phyloP scores from a whole-genome alignment of 192 early-diverging fungal species.

The Podila clonocystis region DNA sequence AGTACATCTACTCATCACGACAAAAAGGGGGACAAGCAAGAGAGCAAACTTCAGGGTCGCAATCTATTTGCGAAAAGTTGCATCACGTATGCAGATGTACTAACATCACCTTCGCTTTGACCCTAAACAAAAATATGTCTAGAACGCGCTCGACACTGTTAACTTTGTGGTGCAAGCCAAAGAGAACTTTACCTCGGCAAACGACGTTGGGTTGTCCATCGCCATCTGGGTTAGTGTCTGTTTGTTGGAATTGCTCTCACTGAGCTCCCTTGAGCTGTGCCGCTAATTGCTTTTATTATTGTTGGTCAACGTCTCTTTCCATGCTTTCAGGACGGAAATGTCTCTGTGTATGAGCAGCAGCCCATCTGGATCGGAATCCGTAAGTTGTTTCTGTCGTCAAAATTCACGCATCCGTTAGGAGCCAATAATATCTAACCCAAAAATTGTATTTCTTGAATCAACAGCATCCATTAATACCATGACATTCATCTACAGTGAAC shows the following conservation, averaged over 20 bases:
- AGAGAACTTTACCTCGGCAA: neutral
- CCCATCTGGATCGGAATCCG: constrained; percentile 24
- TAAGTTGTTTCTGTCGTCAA: neutral
- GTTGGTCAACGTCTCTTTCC: neutral
- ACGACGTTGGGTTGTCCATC: constrained; percentile 13
- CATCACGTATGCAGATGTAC: too few relatives aligned
- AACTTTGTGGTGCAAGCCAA: constrained; percentile 12
- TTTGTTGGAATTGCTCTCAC: neutral
- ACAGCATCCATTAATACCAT: constrained; percentile 41
- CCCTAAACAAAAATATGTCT: neutral
- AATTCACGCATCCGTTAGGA: neutral
- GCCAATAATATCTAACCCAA: neutral
- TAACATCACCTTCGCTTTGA: neutral
- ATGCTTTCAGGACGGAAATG: constrained; percentile 12
- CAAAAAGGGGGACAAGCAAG: too few relatives aligned
- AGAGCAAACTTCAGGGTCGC: too few relatives aligned
- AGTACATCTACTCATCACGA: too few relatives aligned
- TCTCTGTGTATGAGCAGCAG: constrained; percentile 1
- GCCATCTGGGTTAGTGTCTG: constrained; percentile 26
- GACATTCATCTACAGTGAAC: constrained; percentile 42
- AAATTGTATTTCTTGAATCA: neutral
- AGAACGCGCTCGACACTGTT: neutral
- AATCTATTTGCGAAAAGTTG: too few relatives aligned
- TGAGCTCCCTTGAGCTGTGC: neutral
- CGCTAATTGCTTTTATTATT: neutral